These are phyloP conservation scores for Cryptococcus wingfieldii DNA, from an alignment of 1,284 basidiomycete genomes.

Conservation along the genomic window DNA sequence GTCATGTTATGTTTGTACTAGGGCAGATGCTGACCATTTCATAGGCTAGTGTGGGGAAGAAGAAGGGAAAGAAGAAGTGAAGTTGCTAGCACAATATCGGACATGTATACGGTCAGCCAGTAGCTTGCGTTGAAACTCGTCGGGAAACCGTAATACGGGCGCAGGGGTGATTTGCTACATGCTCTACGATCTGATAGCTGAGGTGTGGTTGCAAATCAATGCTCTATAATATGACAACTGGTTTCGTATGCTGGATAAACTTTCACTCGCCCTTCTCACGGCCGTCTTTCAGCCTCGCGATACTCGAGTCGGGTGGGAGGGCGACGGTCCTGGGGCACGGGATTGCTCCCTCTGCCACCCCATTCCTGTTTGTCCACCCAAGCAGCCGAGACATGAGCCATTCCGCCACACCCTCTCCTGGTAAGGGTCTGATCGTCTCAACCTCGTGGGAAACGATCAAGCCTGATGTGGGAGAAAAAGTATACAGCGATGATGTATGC, in stretches of 20 bases:
- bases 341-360: slow-evolving; percentile 13
- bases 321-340: slow-evolving; percentile 22
- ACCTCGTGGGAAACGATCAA: slow-evolving; percentile 46
- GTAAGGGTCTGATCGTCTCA: slow-evolving; percentile 48
- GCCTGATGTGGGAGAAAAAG: slow-evolving; percentile 47
- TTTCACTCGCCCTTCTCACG: not conserved
- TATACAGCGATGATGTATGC: slow-evolving; percentile 48
- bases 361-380: slow-evolving; percentile 29
- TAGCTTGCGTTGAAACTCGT: no score
- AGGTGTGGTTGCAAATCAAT: no score
- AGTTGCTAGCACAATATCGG: not conserved
- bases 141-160: no score
- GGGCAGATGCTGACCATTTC: not conserved
- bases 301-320: slow-evolving; percentile 5
- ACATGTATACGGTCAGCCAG: no score
- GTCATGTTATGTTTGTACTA: not conserved
- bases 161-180: no score
- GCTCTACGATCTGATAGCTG: no score
- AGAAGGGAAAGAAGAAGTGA: slow-evolving; percentile 1
- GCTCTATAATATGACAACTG: no score
- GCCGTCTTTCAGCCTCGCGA: slow-evolving; percentile 7
- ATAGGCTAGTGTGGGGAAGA: not conserved
- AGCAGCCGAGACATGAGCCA: slow-evolving; percentile 43
- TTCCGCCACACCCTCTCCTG: slow-evolving; percentile 47
- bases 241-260: no score